These are phyloP conservation scores for Pisolithus tinctorius DNA, from an alignment of 768 basidiomycete species.

Conservation along the genomic window DNA sequence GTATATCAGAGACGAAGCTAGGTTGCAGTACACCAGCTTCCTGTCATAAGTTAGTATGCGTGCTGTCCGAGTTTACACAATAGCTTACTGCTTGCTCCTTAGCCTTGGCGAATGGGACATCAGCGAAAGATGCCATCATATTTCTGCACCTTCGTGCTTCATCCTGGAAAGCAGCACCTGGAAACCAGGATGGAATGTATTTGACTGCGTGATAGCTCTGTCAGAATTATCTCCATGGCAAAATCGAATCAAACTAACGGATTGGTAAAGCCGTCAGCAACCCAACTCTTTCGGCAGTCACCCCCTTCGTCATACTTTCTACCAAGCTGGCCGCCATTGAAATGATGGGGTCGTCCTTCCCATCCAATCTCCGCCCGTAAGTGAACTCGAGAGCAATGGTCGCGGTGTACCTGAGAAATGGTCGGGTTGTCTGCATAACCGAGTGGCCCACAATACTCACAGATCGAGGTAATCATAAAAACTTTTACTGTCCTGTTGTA, in stretches of 20 bases:
- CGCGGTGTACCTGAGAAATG: too few relatives aligned
- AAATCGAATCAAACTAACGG: constrained; percentile 11
- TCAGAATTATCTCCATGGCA: neutral
- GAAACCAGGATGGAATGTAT: constrained; percentile 21
- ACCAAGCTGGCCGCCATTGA: constrained; percentile 13
- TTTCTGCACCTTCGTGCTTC: neutral
- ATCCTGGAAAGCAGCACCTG: neutral
- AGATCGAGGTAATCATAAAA: too few relatives aligned
- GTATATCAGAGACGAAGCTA: too few relatives aligned
- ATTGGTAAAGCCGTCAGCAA: constrained; percentile 21
- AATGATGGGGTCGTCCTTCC: constrained; percentile 17
- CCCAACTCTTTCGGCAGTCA: constrained; percentile 16
- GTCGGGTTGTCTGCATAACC: too few relatives aligned
- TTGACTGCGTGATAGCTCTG: constrained; percentile 9
- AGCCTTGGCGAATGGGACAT: constrained; percentile 5
- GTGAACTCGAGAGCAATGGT: constrained; percentile 15
- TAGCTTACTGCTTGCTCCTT: neutral
- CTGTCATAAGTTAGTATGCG: too few relatives aligned
- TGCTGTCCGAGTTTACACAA: too few relatives aligned
- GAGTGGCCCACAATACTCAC: too few relatives aligned
- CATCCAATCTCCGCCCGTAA: constrained; percentile 18
- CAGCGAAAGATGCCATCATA: neutral
- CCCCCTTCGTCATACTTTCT: constrained; percentile 11
- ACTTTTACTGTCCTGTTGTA: constrained; percentile 6
- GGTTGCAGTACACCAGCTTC: too few relatives aligned